Base-by-base conservation (phyloP, 495 filamentous ascomycete species). In the Lepraria neglecta region DNA sequence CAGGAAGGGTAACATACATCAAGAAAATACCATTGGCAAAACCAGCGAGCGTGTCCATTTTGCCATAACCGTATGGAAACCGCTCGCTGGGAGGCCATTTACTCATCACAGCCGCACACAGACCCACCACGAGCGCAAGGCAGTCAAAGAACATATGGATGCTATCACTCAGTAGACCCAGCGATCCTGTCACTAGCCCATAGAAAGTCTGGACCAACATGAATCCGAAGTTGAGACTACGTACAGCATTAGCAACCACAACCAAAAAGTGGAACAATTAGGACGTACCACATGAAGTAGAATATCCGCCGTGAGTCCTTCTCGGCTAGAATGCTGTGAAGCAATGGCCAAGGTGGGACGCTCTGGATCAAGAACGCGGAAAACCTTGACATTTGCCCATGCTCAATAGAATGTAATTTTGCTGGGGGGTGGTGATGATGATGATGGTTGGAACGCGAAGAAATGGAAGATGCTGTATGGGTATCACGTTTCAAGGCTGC, bases 111-210 rank as follows among this genome's bases (percentile, higher is more conserved):
- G 95, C 87, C n/a, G 94, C 94, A 66, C 90, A 90, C 10, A 99
- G 80, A 15, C 94, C 94, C 17, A 97, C 89, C 1, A 88, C 86
- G 24, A 99, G 80, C 21, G 94, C 94, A 15, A 96, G 81, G 65
- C 94, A 99, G 72, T 99, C 94, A 65, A 99, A 99, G 70, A 99
- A 95, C 94, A 99, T 99, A 73, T 99, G 94, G 63, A 99, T 95
- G 69, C 90, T 96, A 73, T 99, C 94, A 66, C 90, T 96, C 5
- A 99, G 84, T 3, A 99, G 79, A 1, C 94, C 94, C 7, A 99
- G 79, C 1, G 95, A 97, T 58, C 94, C 91, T 6, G 91, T 96
- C 14, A 90, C 70, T 65, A 94, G 91, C 38, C 94, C 94, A 69
- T 99, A 99, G 38, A 89, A 88, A 21, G 92, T 86, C 69, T 99